Evolutionary conservation across 805 yeast species (phyloP).

Genomic region (Nakazawaea siamensis): DNA sequence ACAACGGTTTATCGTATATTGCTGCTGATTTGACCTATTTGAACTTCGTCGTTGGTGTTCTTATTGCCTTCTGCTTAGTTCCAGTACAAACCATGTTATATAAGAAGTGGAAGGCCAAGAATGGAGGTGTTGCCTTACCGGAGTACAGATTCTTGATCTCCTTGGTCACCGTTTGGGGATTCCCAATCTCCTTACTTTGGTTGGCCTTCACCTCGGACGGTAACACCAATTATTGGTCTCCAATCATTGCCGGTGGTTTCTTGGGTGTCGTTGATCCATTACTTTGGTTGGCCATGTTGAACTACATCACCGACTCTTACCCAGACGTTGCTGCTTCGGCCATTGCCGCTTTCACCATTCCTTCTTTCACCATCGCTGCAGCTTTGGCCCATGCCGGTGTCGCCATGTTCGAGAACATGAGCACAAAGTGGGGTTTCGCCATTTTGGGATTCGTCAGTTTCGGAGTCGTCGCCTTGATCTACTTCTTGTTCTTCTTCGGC

Average conservation of each 20-base stretch:
- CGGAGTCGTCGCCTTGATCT: constrained; percentile 23
- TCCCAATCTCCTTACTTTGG: constrained; percentile 27
- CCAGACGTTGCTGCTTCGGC: constrained; percentile 26
- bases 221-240: constrained; percentile 24
- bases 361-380: constrained; percentile 27
- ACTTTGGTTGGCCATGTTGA: constrained; percentile 27
- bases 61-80: constrained; percentile 18
- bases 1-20: constrained; percentile 23
- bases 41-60: constrained; percentile 27
- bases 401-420: constrained; percentile 28
- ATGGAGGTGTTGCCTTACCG: constrained; percentile 25
- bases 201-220: constrained; percentile 26
- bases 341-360: constrained; percentile 27
- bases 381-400: constrained; percentile 28
- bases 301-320: constrained; percentile 25
- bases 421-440: constrained; percentile 27
- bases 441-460: constrained; percentile 24
- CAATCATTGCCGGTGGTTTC: constrained; percentile 24
- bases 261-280: constrained; percentile 25
- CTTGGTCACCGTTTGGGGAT: constrained; percentile 26
- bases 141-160: constrained; percentile 26
- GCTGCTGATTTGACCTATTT: constrained; percentile 25
- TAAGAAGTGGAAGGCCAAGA: constrained; percentile 20
- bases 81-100: constrained; percentile 25
- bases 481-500: constrained; percentile 26